phyloP scores from a whole-genome alignment of 2,329 filamentous ascomycete species.

The Leptographium procerum region DNA sequence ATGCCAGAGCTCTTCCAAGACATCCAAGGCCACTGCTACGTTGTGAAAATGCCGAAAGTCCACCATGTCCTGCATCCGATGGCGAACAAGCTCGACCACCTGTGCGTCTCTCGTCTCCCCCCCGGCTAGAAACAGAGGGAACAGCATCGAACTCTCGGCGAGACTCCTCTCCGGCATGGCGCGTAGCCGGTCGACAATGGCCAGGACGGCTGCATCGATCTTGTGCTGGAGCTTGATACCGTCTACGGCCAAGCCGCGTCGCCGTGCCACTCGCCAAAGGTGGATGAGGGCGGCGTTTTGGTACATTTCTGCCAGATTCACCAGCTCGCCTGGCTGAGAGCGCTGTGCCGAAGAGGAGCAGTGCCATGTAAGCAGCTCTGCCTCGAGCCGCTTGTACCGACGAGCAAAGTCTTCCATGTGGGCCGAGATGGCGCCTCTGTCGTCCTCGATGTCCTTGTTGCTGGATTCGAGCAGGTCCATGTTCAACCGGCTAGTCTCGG shows the following conservation, averaged over 20 bases:
- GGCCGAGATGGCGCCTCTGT: no score
- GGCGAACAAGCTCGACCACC: neutral
- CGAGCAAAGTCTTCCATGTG: neutral
- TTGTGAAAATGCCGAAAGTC: neutral
- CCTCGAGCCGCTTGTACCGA: neutral
- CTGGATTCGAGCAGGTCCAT: neutral
- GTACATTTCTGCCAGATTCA: neutral
- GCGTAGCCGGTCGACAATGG: neutral
- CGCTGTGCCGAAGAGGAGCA: neutral
- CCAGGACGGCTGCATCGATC: neutral
- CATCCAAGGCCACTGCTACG: neutral
- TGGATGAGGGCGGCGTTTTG: neutral
- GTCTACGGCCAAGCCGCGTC: neutral
- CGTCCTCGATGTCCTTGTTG: neutral
- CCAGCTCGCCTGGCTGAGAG: neutral
- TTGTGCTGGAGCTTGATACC: neutral
- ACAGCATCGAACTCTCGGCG: neutral
- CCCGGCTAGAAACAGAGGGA: neutral
- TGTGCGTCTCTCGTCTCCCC: neutral
- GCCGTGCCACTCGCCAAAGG: neutral
- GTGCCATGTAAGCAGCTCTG: neutral
- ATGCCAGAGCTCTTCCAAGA: conserved; percentile 9
- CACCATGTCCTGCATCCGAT: neutral
- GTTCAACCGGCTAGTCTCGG: neutral
- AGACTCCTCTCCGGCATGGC: neutral